These are phyloP conservation scores for Galerina sulciceps DNA, from an alignment of 768 basidiomycete species.

Conservation along the genomic window DNA sequence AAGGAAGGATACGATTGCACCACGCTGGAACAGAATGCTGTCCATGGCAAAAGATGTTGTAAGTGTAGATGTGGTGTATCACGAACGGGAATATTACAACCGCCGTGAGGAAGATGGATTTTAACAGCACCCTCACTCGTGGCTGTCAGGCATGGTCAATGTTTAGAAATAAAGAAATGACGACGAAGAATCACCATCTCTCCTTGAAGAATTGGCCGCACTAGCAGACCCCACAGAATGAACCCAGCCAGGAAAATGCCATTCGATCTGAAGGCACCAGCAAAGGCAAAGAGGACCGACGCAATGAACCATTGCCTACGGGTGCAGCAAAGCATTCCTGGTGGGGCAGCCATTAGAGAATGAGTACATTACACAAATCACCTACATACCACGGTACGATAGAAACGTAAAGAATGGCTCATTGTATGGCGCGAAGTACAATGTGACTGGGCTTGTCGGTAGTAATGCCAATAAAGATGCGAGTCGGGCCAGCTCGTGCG, in stretches of 20 bases:
- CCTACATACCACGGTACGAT: slow-evolving; percentile 67
- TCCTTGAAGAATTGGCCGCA: slow-evolving; percentile 52
- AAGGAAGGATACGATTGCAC: slow-evolving; percentile 67
- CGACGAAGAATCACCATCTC: slow-evolving; percentile 31
- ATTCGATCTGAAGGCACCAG: slow-evolving; percentile 75
- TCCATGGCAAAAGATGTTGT: slow-evolving; percentile 63
- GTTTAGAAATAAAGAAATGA: background rate
- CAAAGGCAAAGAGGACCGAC: slow-evolving; percentile 63
- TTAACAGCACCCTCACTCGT: slow-evolving; percentile 31
- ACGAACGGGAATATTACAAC: slow-evolving; percentile 69
- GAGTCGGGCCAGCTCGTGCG: slow-evolving; percentile 62
- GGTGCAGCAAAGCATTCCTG: slow-evolving; percentile 67
- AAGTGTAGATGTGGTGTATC: slow-evolving; percentile 71
- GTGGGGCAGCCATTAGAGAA: background rate
- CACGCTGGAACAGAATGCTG: slow-evolving; percentile 43
- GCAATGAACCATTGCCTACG: slow-evolving; percentile 56
- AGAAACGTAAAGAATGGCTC: slow-evolving; percentile 88
- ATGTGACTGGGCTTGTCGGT: slow-evolving; percentile 77
- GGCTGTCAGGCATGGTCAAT: slow-evolving; percentile 32
- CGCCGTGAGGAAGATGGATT: slow-evolving; percentile 44
- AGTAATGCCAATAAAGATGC: slow-evolving; percentile 73
- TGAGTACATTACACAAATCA: slow-evolving; percentile 4
- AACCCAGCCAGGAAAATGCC: slow-evolving; percentile 79
- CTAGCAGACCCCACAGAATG: slow-evolving; percentile 71
- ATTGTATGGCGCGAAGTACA: slow-evolving; percentile 73